Percentiles rank a stretch among this genome's conserved stretches.
phyloP scores from a whole-genome alignment of 1,284 basidiomycete genomes.

The Ceratobasidium sp. region DNA sequence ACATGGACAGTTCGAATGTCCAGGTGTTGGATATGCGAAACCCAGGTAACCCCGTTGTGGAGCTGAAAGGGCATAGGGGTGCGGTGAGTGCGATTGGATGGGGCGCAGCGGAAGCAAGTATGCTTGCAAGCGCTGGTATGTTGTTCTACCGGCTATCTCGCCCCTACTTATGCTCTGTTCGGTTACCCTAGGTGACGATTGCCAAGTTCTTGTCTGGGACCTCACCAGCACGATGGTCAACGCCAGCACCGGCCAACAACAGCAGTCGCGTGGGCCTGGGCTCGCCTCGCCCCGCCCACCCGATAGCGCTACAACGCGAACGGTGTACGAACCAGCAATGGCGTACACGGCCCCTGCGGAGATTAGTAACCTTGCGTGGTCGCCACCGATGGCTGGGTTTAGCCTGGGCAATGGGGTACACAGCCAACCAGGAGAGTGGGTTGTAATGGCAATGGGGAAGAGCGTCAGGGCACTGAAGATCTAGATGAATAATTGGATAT shows the following conservation, averaged over 20 bases:
- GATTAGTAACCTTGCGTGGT: slow-evolving; percentile 90
- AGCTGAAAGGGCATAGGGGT: slow-evolving; percentile 81
- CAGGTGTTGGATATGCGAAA: slow-evolving; percentile 95
- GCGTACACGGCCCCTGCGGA: slow-evolving; percentile 83
- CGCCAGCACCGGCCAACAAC: slow-evolving; percentile 36
- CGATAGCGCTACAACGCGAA: slow-evolving; percentile 49
- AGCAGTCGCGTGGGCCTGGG: slow-evolving; percentile 38
- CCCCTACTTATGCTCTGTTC: neutral
- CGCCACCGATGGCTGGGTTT: slow-evolving; percentile 77
- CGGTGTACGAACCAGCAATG: slow-evolving; percentile 77
- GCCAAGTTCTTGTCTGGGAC: slow-evolving; percentile 91
- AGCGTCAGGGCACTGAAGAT: slow-evolving; percentile 84
- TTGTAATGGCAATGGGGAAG: slow-evolving; percentile 88
- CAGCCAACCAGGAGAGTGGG: slow-evolving; percentile 85
- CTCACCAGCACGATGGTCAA: slow-evolving; percentile 64
- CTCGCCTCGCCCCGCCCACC: slow-evolving; percentile 36
- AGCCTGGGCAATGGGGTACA: slow-evolving; percentile 55
- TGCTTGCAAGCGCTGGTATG: slow-evolving; percentile 85
- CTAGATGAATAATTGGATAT: slow-evolving; percentile 53
- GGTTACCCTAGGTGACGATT: slow-evolving; percentile 78
- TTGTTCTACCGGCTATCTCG: slow-evolving; percentile 31
- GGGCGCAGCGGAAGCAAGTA: slow-evolving; percentile 82
- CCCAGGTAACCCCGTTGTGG: slow-evolving; percentile 92
- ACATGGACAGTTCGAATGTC: slow-evolving; percentile 86
- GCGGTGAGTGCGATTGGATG: slow-evolving; percentile 87